Evolutionary conservation across 306 rosid species (phyloP).

Genomic region (Rubus parviflorus): DNA sequence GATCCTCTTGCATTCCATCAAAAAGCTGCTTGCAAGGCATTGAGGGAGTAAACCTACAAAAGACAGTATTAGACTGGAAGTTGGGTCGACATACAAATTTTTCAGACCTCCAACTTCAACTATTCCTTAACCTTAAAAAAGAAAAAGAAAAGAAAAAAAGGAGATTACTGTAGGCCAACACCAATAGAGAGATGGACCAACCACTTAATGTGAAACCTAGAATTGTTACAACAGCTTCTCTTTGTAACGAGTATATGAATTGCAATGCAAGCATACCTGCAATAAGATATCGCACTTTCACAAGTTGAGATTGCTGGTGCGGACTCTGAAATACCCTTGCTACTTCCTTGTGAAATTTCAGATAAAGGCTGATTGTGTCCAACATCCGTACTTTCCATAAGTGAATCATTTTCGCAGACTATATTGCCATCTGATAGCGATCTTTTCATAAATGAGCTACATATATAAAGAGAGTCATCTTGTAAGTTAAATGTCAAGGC

Average conservation of each 20-base stretch:
- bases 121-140: background rate
- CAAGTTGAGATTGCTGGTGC: conserved; percentile 48
- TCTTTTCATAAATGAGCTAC: conserved; percentile 70
- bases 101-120: background rate
- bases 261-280: conserved; percentile 56
- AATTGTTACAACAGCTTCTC: background rate
- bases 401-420: conserved; percentile 46
- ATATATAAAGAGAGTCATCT: conserved; percentile 29
- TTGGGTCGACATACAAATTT: background rate
- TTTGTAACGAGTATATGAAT: conserved; percentile 17
- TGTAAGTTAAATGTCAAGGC: background rate
- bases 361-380: conserved; percentile 40
- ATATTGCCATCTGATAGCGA: conserved; percentile 89
- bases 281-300: conserved; percentile 52
- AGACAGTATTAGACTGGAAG: background rate
- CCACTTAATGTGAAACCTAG: background rate
- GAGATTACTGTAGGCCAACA: background rate
- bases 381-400: conserved; percentile 37
- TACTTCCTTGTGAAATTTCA: conserved; percentile 34
- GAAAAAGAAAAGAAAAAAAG: background rate
- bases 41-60: conserved; percentile 36
- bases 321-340: conserved; percentile 47
- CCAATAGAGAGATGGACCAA: background rate
- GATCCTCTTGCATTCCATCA: conserved; percentile 47
- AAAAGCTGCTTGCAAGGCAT: conserved; percentile 50